Conservation (phyloP, 345 rosid species). For the Raphanus sativus region DNA sequence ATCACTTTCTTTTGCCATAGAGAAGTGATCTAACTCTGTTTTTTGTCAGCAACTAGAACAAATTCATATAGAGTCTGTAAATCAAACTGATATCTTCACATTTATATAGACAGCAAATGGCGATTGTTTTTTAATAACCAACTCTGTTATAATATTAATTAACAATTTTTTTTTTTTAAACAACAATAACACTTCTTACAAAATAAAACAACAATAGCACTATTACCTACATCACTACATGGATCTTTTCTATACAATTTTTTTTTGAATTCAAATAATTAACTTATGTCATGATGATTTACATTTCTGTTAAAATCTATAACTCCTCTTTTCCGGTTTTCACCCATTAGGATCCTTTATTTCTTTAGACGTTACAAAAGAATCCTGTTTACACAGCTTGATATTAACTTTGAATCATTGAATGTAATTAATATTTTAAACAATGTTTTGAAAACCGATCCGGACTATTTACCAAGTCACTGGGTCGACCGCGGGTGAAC, state of each 20-base stretch:
- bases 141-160: conserved; percentile 2
- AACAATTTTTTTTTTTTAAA: neutral
- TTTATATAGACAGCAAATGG: too few relatives aligned
- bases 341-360: conserved; percentile 3
- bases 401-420: conserved; percentile 5
- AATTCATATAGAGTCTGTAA: too few relatives aligned
- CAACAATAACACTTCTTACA: neutral
- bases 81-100: too few relatives aligned
- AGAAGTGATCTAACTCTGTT: too few relatives aligned
- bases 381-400: conserved; percentile 8
- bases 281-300: conserved; percentile 23
- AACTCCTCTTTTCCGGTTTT: neutral
- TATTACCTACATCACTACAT: neutral
- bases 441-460: too few relatives aligned
- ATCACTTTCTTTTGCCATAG: conserved; percentile 25
- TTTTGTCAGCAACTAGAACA: too few relatives aligned
- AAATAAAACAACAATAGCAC: neutral
- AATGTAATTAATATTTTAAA: neutral
- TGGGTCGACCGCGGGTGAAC: too few relatives aligned
- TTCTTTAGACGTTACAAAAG: neutral
- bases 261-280: neutral
- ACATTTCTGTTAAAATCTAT: conserved; percentile 3
- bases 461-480: too few relatives aligned
- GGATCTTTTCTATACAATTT: neutral
- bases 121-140: neutral